Base-by-base conservation (phyloP, 208 protist genomes). In the Leishmania gerbilli region DNA sequence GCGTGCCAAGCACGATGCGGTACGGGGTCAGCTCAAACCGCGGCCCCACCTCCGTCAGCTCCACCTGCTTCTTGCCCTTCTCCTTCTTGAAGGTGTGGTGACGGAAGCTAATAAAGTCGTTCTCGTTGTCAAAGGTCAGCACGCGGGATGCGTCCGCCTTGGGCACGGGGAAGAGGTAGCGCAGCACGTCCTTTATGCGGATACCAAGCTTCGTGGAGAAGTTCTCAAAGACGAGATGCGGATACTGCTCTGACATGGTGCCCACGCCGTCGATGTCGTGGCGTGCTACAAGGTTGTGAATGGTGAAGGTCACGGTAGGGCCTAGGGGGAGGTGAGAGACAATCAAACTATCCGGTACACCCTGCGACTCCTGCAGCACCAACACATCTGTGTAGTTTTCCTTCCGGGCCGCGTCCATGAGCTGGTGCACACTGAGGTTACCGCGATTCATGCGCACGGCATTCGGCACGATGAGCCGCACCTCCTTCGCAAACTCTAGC, bases 211-310 rank as follows among this genome's bases (percentile, higher is more conserved):
- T 89, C 9, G 98, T 99, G 24, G 89, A 94, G 81, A 99, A 99
- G 81, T 99, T 99, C 78, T 99, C 93, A 87, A 99, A 99, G 68
- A 99, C 98, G 51, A 99, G 95, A 82, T 99, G 99, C 47, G 99
- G 99, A 80, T 97, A 99, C 83, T 96, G 94, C 89, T 99, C 94
- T 7, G 96, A 98, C 85, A 99, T 95, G 62, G 90, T 92, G 45
- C 92, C 94, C 15, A 95, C 90, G 47, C 93, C 87, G 40, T 94
- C 86, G 77, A 99, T 97, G 71, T 99, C 99, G 89, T 99, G 98
- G 19, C 99, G 94, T 67, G 99, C 93, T 6, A 99, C 97, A 2
- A 99, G 89, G 87, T 99, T 99, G 71, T 92, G 91, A 60, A 99
- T 93, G 13, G 93, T 96, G 89, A 99, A 99, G 87, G 99, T 99